Evolutionary conservation across 2,329 filamentous ascomycete genomes (phyloP).

Genomic region (Nothopassalora personata): DNA sequence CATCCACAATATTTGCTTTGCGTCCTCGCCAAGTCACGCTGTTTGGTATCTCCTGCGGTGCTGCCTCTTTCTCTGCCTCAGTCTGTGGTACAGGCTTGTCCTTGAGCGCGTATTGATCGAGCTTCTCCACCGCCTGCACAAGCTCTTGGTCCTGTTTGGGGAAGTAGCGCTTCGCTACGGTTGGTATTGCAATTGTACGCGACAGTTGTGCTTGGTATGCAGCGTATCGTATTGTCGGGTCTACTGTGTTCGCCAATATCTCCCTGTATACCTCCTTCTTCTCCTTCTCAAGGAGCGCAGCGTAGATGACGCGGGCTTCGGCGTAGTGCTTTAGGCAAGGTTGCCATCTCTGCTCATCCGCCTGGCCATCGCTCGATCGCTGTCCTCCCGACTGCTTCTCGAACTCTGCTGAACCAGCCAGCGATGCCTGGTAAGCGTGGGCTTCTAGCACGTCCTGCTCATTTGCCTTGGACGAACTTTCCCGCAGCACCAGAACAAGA

Average conservation of each 20-base stretch:
- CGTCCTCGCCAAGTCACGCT: conserved; percentile 81
- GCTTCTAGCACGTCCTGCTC: conserved; percentile 75
- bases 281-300: conserved; percentile 59
- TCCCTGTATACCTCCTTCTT: conserved; percentile 81
- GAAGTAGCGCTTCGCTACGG: conserved; percentile 75
- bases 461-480: conserved; percentile 58
- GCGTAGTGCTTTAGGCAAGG: conserved; percentile 70
- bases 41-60: conserved; percentile 53
- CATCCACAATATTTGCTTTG: conserved; percentile 84
- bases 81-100: conserved; percentile 40
- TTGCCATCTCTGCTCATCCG: conserved; percentile 59
- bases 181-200: conserved; percentile 72
- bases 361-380: conserved; percentile 33
- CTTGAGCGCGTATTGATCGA: conserved; percentile 64
- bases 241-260: conserved; percentile 75
- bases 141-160: conserved; percentile 59
- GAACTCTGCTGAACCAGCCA: conserved; percentile 72
- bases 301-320: conserved; percentile 75
- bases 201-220: conserved; percentile 88
- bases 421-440: conserved; percentile 71
- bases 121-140: conserved; percentile 60
- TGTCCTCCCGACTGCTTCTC: conserved; percentile 65
- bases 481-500: conserved; percentile 61
- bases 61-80: conserved; percentile 22
- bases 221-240: conserved; percentile 89